phyloP scores from a whole-genome alignment of 805 yeast genomes.

The Kazachstania viticola region DNA sequence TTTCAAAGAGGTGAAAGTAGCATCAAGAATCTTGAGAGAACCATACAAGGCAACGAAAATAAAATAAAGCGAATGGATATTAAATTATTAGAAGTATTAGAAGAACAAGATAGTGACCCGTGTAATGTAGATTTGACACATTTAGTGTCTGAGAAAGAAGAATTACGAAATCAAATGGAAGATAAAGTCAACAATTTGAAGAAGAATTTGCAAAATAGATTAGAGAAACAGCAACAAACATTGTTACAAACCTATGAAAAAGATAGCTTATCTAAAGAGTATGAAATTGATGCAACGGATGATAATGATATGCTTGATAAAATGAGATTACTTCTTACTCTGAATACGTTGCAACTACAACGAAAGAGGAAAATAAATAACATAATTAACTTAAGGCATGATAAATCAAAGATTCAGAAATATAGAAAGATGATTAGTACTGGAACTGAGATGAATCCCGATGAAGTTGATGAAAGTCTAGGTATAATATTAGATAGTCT shows the following conservation, averaged over 20 bases:
- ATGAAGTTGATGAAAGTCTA: constrained; percentile 55
- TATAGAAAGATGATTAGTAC: constrained; percentile 58
- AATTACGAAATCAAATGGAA: constrained; percentile 8
- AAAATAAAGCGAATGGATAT: constrained; percentile 14
- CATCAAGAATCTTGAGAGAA: constrained; percentile 24
- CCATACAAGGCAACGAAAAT: constrained; percentile 13
- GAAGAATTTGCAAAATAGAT: constrained; percentile 13
- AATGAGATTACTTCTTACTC: constrained; percentile 15
- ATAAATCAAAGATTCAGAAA: constrained; percentile 46
- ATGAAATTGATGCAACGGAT: constrained; percentile 5
- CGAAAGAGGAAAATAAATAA: constrained; percentile 28
- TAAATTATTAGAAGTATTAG: constrained; percentile 30
- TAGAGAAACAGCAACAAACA: constrained; percentile 24
- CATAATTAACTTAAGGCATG: constrained; percentile 26
- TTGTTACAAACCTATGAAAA: constrained; percentile 7
- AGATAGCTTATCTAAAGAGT: constrained; percentile 1
- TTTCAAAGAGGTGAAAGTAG: constrained; percentile 35
- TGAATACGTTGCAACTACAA: constrained; percentile 34
- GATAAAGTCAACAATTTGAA: constrained; percentile 6
- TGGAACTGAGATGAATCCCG: constrained; percentile 55
- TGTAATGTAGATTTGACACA: constrained; percentile 13
- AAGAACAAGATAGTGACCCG: constrained; percentile 64
- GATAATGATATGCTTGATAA: constrained; percentile 13
- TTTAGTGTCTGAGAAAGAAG: constrained; percentile 30
- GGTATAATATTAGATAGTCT: constrained; percentile 40